Base-by-base conservation (phyloP, 1,284 basidiomycete genomes). In the Puccinia novopanici region DNA sequence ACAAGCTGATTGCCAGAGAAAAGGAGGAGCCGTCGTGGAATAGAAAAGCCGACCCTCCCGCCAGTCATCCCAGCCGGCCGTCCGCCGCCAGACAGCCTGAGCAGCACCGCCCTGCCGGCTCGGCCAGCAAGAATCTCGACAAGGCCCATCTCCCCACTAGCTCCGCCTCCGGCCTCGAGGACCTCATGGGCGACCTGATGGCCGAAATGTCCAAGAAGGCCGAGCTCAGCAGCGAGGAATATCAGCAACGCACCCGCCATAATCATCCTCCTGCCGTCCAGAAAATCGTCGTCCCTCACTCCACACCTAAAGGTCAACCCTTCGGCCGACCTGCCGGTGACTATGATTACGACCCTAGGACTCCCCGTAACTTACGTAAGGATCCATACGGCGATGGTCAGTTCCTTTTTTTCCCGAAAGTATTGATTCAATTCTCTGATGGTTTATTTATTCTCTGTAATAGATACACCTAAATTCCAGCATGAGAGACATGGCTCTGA, bases 161-260 rank as follows among this genome's bases (percentile, higher is more conserved):
- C 19, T 70, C 67, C 19, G 12, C 19, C 15, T 37, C 45, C 19
- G 75, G 75, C 22, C 34, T 76, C 3, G 75, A 76, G 40, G 75
- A 76, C 24, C 42, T 76, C 2, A 76, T 76, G 75, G 75, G 75
- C n/a, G 75, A 76, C 22, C 37, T 76, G 34, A 65, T 76, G 75
- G 50, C 50, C n/a, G 75, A 76, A 48, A 76, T 76, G 75, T 50
- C 37, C 27, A 63, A 65, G 37, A 76, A 76, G 63, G 75, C 75
- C 34, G 75, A 76, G 48, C 40, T 22, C 8, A 70, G 45, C 17
- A 70, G 67, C 67, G 67, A 70, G 45, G 34, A 40, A 8, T 63
- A 63, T 40, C 61, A 63, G 17, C 42, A 63, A 63, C 19, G 61
- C 13, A 63, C 27, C 13, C 30, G 59, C 30, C 59, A 37, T 48